Evolutionary conservation across 495 filamentous ascomycete genomes (phyloP).

Genomic region (Tuber brumale): DNA sequence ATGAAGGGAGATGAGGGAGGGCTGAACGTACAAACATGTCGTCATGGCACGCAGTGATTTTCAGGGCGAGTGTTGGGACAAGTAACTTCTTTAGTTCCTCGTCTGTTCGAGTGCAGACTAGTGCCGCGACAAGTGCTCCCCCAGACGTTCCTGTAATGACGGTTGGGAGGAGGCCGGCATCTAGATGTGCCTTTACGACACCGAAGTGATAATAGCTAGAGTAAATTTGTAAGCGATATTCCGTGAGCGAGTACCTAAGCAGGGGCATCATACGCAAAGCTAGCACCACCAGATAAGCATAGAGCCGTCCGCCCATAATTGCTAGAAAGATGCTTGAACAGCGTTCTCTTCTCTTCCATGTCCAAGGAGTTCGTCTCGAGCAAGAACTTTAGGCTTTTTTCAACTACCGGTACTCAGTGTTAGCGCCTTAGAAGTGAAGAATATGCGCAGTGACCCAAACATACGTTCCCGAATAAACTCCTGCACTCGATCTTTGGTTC

Average conservation of each 20-base stretch:
- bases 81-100: slow-evolving; percentile 79
- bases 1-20: background rate
- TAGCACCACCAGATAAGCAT: slow-evolving; percentile 88
- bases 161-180: slow-evolving; percentile 76
- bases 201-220: slow-evolving; percentile 83
- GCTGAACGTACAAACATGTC: slow-evolving; percentile 21
- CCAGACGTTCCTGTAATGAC: slow-evolving; percentile 95
- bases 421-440: slow-evolving; percentile 1
- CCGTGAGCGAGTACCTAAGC: background rate
- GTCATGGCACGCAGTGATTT: slow-evolving; percentile 81
- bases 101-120: slow-evolving; percentile 84
- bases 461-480: slow-evolving; percentile 75
- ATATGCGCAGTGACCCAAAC: slow-evolving; percentile 10
- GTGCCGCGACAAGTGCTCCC: slow-evolving; percentile 80
- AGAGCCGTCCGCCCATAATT: slow-evolving; percentile 91
- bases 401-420: slow-evolving; percentile 44
- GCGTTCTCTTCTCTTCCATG: slow-evolving; percentile 66
- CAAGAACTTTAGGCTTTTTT: slow-evolving; percentile 60
- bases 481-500: slow-evolving; percentile 88
- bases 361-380: slow-evolving; percentile 57
- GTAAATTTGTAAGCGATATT: slow-evolving; percentile 8
- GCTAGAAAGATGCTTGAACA: slow-evolving; percentile 80
- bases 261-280: slow-evolving; percentile 56
- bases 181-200: slow-evolving; percentile 81
- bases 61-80: slow-evolving; percentile 73